phyloP scores from a whole-genome alignment of 768 basidiomycete species.

The Kockovaella imperatae region DNA sequence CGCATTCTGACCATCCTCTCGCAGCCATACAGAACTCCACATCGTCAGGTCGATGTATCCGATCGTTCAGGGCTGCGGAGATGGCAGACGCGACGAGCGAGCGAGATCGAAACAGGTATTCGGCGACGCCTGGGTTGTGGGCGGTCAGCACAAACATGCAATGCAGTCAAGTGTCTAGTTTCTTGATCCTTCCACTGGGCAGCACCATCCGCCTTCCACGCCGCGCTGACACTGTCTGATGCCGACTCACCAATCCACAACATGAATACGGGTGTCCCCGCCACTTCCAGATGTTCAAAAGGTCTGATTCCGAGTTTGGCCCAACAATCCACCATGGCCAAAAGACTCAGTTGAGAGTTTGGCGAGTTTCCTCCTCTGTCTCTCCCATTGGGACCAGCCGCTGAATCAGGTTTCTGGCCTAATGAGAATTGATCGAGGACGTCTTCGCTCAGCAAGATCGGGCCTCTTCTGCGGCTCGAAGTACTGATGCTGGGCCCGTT shows the following conservation, averaged over 20 bases:
- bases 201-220: no score
- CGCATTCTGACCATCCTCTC: constrained; percentile 91
- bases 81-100: constrained; percentile 61
- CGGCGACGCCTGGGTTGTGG: constrained; percentile 59
- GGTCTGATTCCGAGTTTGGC: constrained; percentile 76
- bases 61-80: constrained; percentile 64
- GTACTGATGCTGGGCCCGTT: neutral
- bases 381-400: neutral
- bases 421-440: constrained; percentile 85
- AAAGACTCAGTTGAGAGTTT: constrained; percentile 85
- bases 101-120: constrained; percentile 75
- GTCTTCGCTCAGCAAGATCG: constrained; percentile 75
- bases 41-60: constrained; percentile 77
- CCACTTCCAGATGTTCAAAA: constrained; percentile 80
- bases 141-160: neutral
- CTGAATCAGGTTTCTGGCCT: constrained; percentile 47
- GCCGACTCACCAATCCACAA: constrained; percentile 65
- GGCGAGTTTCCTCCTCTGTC: constrained; percentile 33
- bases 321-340: constrained; percentile 99
- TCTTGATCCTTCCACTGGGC: neutral
- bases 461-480: constrained; percentile 31
- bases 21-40: constrained; percentile 90
- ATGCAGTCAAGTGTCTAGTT: neutral
- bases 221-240: neutral
- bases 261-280: constrained; percentile 91